phyloP scores from a whole-genome alignment of 441 rosid species.

The Populus hybrid region DNA sequence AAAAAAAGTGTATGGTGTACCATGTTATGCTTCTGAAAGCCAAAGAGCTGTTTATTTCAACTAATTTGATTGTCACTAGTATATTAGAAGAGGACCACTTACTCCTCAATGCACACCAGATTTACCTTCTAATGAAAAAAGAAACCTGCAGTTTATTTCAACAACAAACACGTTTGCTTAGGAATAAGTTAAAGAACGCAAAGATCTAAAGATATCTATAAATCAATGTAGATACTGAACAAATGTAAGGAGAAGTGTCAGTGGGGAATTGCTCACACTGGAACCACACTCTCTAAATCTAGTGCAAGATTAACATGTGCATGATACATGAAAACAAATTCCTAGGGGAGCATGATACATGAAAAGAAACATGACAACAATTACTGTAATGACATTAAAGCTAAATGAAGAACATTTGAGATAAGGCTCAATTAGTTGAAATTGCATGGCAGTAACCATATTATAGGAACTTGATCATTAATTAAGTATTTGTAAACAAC shows the following conservation, averaged over 20 bases:
- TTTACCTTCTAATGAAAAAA: neutral
- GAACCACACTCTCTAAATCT: neutral
- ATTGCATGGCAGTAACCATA: neutral
- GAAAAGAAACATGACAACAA: neutral
- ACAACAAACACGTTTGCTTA: neutral
- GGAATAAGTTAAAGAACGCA: neutral
- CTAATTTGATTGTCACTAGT: neutral
- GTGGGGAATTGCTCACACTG: neutral
- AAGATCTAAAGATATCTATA: neutral
- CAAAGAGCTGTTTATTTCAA: neutral
- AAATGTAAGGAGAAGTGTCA: neutral
- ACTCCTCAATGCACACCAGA: neutral
- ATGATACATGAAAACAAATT: neutral
- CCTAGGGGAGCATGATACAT: neutral
- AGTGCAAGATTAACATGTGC: neutral
- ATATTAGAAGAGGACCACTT: neutral
- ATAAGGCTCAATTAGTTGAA: neutral
- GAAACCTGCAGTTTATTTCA: neutral
- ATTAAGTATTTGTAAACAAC: neutral
- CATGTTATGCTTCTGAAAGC: neutral
- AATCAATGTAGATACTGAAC: neutral
- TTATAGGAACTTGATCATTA: neutral
- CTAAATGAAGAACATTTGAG: neutral
- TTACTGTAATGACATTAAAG: neutral
- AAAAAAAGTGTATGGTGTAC: neutral